A percentile compares a stretch with the other conserved stretches of the same genome.
Evolutionary conservation across 768 basidiomycete species (phyloP).

Genomic region (Cubamyces sp.): DNA sequence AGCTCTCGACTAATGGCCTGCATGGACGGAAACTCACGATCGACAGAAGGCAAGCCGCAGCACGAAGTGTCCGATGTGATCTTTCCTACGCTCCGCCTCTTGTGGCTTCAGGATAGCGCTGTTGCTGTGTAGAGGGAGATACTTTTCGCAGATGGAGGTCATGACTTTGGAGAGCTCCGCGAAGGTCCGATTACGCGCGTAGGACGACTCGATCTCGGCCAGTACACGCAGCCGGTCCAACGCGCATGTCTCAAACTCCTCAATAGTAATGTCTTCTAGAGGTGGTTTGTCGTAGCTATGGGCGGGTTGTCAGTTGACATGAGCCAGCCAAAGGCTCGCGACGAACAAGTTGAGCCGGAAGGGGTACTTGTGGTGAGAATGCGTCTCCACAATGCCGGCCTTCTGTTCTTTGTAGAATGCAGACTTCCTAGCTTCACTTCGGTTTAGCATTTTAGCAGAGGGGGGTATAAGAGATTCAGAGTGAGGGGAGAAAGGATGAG

Average conservation of each 20-base stretch:
- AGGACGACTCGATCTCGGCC: constrained; percentile 89
- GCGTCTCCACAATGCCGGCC: constrained; percentile 29
- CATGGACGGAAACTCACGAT: constrained; percentile 65
- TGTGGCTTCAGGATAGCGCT: constrained; percentile 51
- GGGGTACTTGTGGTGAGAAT: constrained; percentile 52
- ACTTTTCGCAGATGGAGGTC: constrained; percentile 65
- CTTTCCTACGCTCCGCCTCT: constrained; percentile 73
- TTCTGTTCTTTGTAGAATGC: neutral
- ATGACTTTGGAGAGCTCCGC: constrained; percentile 76
- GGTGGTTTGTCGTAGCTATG: constrained; percentile 87
- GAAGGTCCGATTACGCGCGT: constrained; percentile 80
- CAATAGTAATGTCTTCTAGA: constrained; percentile 84
- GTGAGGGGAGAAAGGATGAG: neutral
- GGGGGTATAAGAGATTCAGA: neutral
- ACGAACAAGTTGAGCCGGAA: constrained; percentile 79
- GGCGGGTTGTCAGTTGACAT: constrained; percentile 9
- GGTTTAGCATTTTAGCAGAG: neutral
- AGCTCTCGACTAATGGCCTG: neutral
- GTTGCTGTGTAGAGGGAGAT: constrained; percentile 68
- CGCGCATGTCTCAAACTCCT: constrained; percentile 93
- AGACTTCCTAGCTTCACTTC: neutral
- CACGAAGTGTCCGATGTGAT: constrained; percentile 93
- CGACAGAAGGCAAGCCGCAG: constrained; percentile 93
- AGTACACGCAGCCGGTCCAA: constrained; percentile 86
- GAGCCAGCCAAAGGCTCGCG: constrained; percentile 9